phyloP scores from a whole-genome alignment of 1,284 basidiomycete species.

The Anthracocystis panici-leucophaei region DNA sequence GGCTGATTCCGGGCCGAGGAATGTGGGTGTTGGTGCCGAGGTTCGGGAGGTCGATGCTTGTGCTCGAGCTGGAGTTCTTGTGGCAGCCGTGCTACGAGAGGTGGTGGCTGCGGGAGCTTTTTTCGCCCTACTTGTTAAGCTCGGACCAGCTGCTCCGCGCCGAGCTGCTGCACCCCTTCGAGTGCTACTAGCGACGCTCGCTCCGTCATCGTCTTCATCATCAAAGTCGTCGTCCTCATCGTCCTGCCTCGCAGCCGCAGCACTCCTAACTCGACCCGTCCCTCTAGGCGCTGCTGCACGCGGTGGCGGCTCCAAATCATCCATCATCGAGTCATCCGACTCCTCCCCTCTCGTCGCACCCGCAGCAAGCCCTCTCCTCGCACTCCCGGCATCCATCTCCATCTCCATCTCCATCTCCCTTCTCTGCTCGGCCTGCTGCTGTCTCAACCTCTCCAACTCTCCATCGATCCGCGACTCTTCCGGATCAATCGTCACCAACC shows the following conservation, averaged over 20 bases:
- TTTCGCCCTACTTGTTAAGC: conserved; percentile 9
- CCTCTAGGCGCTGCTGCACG: conserved; percentile 1
- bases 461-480: conserved; percentile 54
- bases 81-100: background rate
- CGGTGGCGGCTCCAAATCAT: conserved; percentile 37
- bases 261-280: conserved; percentile 5
- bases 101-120: conserved; percentile 6
- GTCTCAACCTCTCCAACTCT: conserved; percentile 45
- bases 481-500: conserved; percentile 51
- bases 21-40: conserved; percentile 25
- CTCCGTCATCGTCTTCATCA: conserved; percentile 17
- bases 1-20: conserved; percentile 39
- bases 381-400: conserved; percentile 14
- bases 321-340: conserved; percentile 60
- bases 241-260: conserved; percentile 8
- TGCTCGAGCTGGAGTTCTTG: conserved; percentile 7
- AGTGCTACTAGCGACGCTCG: conserved; percentile 14
- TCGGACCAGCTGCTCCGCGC: conserved; percentile 9
- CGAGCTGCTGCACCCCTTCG: conserved; percentile 10
- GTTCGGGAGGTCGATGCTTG: conserved; percentile 9
- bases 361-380: conserved; percentile 9
- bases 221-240: conserved; percentile 27
- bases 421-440: conserved; percentile 33
- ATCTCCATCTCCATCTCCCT: conserved; percentile 29
- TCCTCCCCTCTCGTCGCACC: conserved; percentile 8